phyloP scores from a whole-genome alignment of 345 rosid genomes.

The Barbarea vulgaris region DNA sequence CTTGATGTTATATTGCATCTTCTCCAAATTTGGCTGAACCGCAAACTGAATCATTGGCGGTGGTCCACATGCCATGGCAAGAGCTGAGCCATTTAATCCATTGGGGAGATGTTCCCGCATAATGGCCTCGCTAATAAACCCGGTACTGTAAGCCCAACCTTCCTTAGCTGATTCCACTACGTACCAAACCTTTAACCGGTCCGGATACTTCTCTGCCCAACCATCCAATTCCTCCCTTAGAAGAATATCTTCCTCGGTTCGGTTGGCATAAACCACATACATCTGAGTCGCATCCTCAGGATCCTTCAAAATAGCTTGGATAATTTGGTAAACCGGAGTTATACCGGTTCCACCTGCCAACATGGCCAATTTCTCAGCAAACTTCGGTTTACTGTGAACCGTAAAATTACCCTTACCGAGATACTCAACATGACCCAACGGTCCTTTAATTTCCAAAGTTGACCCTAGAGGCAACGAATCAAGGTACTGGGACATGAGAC shows the following conservation, averaged over 20 bases:
- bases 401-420: constrained; percentile 61
- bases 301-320: constrained; percentile 72
- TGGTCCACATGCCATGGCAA: constrained; percentile 89
- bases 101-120: constrained; percentile 67
- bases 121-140: constrained; percentile 65
- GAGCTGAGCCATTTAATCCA: constrained; percentile 53
- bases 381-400: constrained; percentile 72
- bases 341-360: constrained; percentile 92
- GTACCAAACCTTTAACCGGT: constrained; percentile 86
- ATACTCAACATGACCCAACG: constrained; percentile 83
- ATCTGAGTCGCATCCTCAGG: constrained; percentile 78
- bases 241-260: constrained; percentile 80
- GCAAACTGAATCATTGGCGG: constrained; percentile 96
- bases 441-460: constrained; percentile 74
- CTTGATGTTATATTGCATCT: constrained; percentile 73
- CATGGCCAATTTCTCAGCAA: constrained; percentile 77
- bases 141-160: constrained; percentile 77
- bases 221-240: constrained; percentile 70
- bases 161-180: constrained; percentile 61
- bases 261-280: constrained; percentile 77
- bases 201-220: constrained; percentile 58
- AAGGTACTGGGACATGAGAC: constrained; percentile 77
- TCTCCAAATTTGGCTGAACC: constrained; percentile 88
- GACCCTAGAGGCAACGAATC: constrained; percentile 70
- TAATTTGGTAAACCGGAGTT: constrained; percentile 81